Evolutionary conservation across 306 rosid species (phyloP), one percentile per base, ranked within the genome.

Genomic region (Corylus avellana): DNA sequence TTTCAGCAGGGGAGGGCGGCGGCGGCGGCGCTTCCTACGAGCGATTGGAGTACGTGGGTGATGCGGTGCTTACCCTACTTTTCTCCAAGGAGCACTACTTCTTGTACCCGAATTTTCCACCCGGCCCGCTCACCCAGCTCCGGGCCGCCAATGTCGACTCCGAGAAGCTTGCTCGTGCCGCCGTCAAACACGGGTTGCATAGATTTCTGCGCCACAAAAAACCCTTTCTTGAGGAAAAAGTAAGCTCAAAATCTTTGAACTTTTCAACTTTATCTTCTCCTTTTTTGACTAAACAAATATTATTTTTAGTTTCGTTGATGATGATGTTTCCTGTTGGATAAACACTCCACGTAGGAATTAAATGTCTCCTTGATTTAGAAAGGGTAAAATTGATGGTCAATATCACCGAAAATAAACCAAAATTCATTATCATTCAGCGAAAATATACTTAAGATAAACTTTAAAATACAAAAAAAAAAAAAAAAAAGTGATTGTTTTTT

Each of bases 121-220:
- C 89, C 0, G 93, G 93, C 4, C 59, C n/a, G 0, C 27, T 89
- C 79, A 91, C 97, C 20, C 86, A 79, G 4, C 86, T 91, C 35
- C 84, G 92, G 0, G 87, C 97, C 0, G 79, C 86, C n/a, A 89
- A 91, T 25, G 93, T 91, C 0, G 91, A 91, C 62, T 81, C 91
- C 0, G 97, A 91, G 69, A 91, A 91, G 74, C 91, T 89, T 5
- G 91, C 93, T 1, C 92, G 97, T 12, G 92, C 84, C 10, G 88
- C 91, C 0, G 11, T 89, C 29, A 78, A 61, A 14, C 93, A 88
- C 29, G 89, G 83, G 1, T 54, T 91, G n/a, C 86, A 91, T 67
- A 84, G 77, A 0, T 89, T 79, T 63, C 70, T 91, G 4, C 86
- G 91, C 29, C 93, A 88, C 80, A 89, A 75, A 75, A 88, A 81